Evolutionary conservation across 78 protist species (phyloP).

Genomic region (Dictyostelium purpureum): DNA sequence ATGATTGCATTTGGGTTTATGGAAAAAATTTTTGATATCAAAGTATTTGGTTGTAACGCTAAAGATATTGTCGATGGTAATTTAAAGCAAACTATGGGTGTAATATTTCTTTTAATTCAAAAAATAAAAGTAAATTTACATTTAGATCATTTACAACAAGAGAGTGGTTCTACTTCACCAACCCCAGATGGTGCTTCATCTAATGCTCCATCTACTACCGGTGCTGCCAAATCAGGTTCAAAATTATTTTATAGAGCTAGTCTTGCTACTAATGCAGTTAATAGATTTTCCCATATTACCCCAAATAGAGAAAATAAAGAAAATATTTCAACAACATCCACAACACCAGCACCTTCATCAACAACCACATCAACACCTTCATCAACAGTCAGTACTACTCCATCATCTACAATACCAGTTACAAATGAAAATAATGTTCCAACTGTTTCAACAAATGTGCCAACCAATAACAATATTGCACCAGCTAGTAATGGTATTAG

Average conservation of each 20-base stretch:
- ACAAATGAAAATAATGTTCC: not conserved
- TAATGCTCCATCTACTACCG: not conserved
- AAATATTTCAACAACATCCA: not conserved
- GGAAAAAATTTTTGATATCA: constrained; percentile 58
- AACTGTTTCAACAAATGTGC: not conserved
- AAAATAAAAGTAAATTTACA: constrained; percentile 32
- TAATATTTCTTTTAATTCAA: constrained; percentile 73
- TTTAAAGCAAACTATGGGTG: constrained; percentile 74
- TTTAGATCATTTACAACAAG: constrained; percentile 37
- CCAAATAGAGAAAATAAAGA: not conserved
- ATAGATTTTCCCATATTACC: constrained; percentile 37
- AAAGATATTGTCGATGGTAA: constrained; percentile 81
- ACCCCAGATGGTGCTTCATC: not conserved
- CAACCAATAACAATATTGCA: not conserved
- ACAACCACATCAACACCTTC: not conserved
- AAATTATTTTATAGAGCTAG: constrained; percentile 1
- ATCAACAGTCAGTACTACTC: not conserved
- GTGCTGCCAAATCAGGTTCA: not conserved
- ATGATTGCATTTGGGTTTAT: constrained; percentile 59
- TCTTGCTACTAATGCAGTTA: not conserved
- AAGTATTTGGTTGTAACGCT: constrained; percentile 58
- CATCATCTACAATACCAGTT: not conserved
- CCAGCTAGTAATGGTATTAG: not conserved
- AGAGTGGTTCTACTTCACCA: not conserved
- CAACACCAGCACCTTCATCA: not conserved